Evolutionary conservation across 768 basidiomycete species (phyloP).

Genomic region (Lenzites betulinus): DNA sequence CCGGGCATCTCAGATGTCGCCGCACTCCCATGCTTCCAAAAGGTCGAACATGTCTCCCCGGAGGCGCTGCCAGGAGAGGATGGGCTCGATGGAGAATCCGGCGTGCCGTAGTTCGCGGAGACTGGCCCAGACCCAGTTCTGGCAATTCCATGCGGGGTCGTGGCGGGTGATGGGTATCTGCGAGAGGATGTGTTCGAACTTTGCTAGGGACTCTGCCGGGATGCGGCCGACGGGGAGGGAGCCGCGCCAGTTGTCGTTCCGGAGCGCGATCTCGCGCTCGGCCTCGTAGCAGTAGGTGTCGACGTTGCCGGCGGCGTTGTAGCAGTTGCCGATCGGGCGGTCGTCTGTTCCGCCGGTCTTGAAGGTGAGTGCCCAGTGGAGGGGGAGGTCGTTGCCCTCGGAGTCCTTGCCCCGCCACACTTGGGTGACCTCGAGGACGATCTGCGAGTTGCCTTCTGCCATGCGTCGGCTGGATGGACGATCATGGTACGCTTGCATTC

Average conservation of each 20-base stretch:
- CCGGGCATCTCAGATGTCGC: conserved; percentile 19
- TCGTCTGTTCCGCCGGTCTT: conserved; percentile 17
- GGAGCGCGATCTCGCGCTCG: conserved; percentile 13
- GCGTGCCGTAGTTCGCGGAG: conserved; percentile 18
- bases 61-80: conserved; percentile 14
- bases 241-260: conserved; percentile 19
- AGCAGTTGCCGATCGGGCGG: conserved; percentile 13
- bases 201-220: conserved; percentile 12
- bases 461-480: conserved; percentile 8
- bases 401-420: conserved; percentile 23
- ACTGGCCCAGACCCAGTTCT: conserved; percentile 24
- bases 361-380: conserved; percentile 28
- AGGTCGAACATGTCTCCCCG: conserved; percentile 14
- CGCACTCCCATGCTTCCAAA: conserved; percentile 23
- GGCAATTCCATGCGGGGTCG: conserved; percentile 23
- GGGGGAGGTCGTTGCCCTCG: conserved; percentile 13
- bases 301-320: conserved; percentile 20
- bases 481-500: conserved; percentile 2
- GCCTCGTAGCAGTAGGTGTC: conserved; percentile 24
- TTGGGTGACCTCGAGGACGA: conserved; percentile 20
- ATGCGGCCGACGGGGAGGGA: conserved; percentile 19
- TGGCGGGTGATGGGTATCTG: conserved; percentile 20
- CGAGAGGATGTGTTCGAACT: conserved; percentile 20
- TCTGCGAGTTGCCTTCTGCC: conserved; percentile 7
- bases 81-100: conserved; percentile 10